A percentile compares a stretch with the other conserved stretches of the same genome.
Evolutionary conservation across 2,329 filamentous ascomycete species (phyloP).

Genomic region (Neopestalotiopsis sp.): DNA sequence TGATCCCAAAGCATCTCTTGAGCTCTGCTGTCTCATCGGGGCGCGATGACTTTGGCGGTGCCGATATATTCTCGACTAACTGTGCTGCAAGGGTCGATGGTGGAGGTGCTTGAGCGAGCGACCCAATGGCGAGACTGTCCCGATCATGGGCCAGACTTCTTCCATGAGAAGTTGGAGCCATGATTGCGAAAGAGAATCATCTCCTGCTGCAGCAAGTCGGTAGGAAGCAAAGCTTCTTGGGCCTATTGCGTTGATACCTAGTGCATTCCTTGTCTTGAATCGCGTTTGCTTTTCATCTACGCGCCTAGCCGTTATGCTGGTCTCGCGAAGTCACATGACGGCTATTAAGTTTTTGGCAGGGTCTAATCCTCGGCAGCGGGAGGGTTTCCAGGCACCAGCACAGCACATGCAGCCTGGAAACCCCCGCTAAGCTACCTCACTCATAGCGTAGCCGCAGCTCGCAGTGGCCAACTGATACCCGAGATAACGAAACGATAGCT

Average conservation of each 20-base stretch:
- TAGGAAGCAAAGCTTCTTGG: not conserved
- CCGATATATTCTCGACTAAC: slow-evolving; percentile 80
- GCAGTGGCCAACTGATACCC: not conserved
- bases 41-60: slow-evolving; percentile 65
- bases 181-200: slow-evolving; percentile 18
- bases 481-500: not conserved
- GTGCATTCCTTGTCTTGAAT: not conserved
- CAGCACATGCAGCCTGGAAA: not conserved
- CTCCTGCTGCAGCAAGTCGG: not conserved
- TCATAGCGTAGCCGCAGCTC: not conserved
- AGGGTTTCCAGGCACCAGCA: not conserved
- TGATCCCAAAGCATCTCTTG: slow-evolving; percentile 67
- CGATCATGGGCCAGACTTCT: slow-evolving; percentile 30
- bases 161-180: slow-evolving; percentile 39
- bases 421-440: not conserved
- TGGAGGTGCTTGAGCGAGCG: slow-evolving; percentile 46
- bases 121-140: slow-evolving; percentile 30
- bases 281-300: not conserved
- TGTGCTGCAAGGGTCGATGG: slow-evolving; percentile 89
- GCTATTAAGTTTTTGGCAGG: not conserved
- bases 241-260: not conserved
- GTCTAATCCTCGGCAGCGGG: not conserved
- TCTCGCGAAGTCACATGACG: slow-evolving; percentile 13
- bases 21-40: slow-evolving; percentile 76
- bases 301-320: not conserved